Evolutionary conservation across 805 yeast genomes (phyloP).

Genomic region (Candida jianshihensis): DNA sequence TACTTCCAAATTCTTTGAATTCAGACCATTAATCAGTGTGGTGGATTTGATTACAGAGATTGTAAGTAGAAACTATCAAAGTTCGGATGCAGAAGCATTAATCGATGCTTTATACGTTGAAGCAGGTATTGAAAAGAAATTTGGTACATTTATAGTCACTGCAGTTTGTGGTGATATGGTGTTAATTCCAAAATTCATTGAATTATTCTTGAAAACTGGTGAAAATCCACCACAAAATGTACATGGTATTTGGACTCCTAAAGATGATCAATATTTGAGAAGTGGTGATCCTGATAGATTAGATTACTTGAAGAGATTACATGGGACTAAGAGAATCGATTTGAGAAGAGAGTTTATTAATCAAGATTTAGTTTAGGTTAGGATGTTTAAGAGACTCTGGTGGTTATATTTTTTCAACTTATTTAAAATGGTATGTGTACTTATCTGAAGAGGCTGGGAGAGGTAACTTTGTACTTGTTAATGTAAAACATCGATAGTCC

Average conservation of each 20-base stretch:
- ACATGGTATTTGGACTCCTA: conserved; percentile 40
- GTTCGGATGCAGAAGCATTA: conserved; percentile 36
- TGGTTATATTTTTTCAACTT: background rate
- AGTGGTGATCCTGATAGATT: conserved; percentile 28
- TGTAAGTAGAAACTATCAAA: conserved; percentile 32
- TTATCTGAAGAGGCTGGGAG: too few species aligned
- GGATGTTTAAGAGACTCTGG: background rate
- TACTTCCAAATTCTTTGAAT: conserved; percentile 28
- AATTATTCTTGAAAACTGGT: conserved; percentile 32
- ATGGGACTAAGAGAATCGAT: conserved; percentile 34
- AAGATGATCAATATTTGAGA: conserved; percentile 33
- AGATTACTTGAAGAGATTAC: conserved; percentile 28
- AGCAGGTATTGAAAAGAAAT: conserved; percentile 34
- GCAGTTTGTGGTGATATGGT: conserved; percentile 38
- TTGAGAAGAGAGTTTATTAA: conserved; percentile 34
- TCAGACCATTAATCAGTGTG: conserved; percentile 26
- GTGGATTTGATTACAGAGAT: conserved; percentile 31
- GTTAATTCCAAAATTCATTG: conserved; percentile 35
- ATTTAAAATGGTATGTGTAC: background rate
- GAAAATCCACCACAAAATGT: conserved; percentile 35
- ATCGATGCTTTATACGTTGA: conserved; percentile 34
- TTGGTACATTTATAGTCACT: conserved; percentile 35
- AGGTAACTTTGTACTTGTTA: too few species aligned
- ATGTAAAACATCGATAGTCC: too few species aligned
- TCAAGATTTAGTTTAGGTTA: conserved; percentile 24